phyloP scores from a whole-genome alignment of 768 basidiomycete species.

The Suillus subluteus region DNA sequence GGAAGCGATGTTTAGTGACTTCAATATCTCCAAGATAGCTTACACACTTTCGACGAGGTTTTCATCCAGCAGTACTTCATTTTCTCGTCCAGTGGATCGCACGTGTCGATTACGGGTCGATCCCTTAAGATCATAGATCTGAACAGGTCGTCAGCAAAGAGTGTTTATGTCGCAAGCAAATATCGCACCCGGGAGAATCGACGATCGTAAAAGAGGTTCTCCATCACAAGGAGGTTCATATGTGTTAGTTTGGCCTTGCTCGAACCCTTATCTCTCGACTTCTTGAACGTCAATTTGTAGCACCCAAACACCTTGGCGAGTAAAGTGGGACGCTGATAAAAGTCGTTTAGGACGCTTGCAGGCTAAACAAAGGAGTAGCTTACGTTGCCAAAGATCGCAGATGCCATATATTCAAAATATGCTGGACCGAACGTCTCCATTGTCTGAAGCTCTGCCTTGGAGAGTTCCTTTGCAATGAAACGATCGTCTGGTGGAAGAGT shows the following conservation, averaged over 20 bases:
- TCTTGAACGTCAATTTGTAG: slow-evolving; percentile 90
- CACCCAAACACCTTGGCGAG: slow-evolving; percentile 97
- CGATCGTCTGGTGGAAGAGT: slow-evolving; percentile 73
- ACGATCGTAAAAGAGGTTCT: slow-evolving; percentile 93
- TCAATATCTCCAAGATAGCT: not conserved
- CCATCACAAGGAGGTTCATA: slow-evolving; percentile 98
- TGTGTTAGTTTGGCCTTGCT: slow-evolving; percentile 79
- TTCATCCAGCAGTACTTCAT: slow-evolving; percentile 95
- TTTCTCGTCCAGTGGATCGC: slow-evolving; percentile 84
- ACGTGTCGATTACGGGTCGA: slow-evolving; percentile 94
- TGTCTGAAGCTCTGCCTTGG: slow-evolving; percentile 86
- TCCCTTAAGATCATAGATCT: slow-evolving; percentile 98
- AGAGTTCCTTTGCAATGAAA: slow-evolving; percentile 97
- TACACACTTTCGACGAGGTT: slow-evolving; percentile 88
- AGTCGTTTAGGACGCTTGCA: slow-evolving; percentile 6
- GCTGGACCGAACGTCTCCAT: slow-evolving; percentile 97
- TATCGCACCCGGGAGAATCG: slow-evolving; percentile 79
- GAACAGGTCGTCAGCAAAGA: slow-evolving; percentile 10
- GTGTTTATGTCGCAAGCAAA: not conserved
- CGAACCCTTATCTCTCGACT: slow-evolving; percentile 66
- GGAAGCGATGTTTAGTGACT: slow-evolving; percentile 16
- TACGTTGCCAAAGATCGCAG: slow-evolving; percentile 85
- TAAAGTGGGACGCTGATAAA: slow-evolving; percentile 80
- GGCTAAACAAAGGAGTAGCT: slow-evolving; percentile 30
- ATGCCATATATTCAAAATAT: slow-evolving; percentile 98